A percentile compares a stretch with the other conserved stretches of the same genome.
Evolutionary conservation across 176 grass and related monocot genomes (phyloP).

Genomic region (barley (Hordeum vulgare)): DNA sequence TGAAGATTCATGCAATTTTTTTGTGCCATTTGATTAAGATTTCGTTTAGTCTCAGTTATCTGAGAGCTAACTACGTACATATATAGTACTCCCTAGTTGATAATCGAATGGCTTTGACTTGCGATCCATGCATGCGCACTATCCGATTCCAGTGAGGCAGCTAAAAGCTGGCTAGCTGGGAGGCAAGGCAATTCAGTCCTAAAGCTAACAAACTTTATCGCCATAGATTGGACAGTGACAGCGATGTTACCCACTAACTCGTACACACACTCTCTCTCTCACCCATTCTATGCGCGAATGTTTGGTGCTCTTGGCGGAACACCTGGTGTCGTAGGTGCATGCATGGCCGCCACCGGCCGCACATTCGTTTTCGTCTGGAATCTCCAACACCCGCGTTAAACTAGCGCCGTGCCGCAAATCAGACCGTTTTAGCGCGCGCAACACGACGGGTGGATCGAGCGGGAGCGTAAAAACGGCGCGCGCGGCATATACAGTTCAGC

Average conservation of each 20-base stretch:
- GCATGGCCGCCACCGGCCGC: not conserved
- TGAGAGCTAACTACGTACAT: too few species aligned
- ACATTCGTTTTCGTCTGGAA: conserved; percentile 23
- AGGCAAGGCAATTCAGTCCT: not conserved
- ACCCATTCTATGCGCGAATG: not conserved
- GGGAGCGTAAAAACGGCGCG: too few species aligned
- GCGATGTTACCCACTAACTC: not conserved
- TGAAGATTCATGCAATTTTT: too few species aligned
- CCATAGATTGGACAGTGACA: conserved; percentile 15
- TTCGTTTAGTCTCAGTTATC: too few species aligned
- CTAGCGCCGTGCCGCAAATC: too few species aligned
- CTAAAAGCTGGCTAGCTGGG: not conserved
- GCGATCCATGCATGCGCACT: not conserved
- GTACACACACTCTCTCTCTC: not conserved
- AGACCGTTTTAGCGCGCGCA: too few species aligned
- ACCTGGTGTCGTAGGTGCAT: not conserved
- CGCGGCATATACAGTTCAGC: too few species aligned
- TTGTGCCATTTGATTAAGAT: too few species aligned
- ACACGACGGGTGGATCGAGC: too few species aligned
- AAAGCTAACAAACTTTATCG: not conserved
- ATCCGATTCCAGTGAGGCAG: not conserved
- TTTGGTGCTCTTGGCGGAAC: not conserved
- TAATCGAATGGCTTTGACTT: conserved; percentile 12
- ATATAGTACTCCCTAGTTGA: not conserved
- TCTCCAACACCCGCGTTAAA: too few species aligned